phyloP scores from a whole-genome alignment of 164 flowering plant genomes.

The Stephania yunnanensis region DNA sequence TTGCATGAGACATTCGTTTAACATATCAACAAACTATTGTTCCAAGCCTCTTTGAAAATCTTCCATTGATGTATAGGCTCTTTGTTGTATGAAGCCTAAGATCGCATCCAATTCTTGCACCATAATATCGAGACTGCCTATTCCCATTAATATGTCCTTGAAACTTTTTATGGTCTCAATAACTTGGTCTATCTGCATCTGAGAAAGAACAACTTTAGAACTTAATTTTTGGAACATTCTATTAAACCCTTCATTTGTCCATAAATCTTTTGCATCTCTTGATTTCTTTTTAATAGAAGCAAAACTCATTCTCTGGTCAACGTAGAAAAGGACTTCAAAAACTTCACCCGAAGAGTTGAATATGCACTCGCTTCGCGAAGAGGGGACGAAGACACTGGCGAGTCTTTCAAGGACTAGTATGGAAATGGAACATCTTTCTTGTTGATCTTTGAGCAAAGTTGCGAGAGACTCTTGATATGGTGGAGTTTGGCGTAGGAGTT shows the following conservation, averaged over 20 bases:
- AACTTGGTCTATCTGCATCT: background rate
- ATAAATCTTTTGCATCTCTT: background rate
- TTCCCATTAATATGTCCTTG: background rate
- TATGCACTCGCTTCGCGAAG: background rate
- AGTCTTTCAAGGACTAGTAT: slow-evolving; percentile 7
- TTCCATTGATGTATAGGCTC: background rate
- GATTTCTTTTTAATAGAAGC: background rate
- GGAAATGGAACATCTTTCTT: background rate
- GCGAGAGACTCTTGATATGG: background rate
- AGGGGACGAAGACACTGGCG: background rate
- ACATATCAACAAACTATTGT: slow-evolving; percentile 1
- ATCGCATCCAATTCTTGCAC: background rate
- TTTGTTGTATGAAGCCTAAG: background rate
- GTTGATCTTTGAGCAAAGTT: background rate
- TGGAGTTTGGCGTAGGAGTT: background rate
- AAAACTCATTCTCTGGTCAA: background rate
- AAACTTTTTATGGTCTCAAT: background rate
- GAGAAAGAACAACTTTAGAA: no score
- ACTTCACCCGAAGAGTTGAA: background rate
- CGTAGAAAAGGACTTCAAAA: background rate
- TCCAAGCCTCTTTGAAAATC: background rate
- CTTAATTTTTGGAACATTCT: background rate
- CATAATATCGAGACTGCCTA: no score
- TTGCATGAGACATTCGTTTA: background rate
- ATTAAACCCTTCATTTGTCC: background rate